Percentiles rank a stretch among this genome's conserved stretches.
Evolutionary conservation across 805 yeast genomes (phyloP).

Genomic region (Jamesozyma jinghongensis): DNA sequence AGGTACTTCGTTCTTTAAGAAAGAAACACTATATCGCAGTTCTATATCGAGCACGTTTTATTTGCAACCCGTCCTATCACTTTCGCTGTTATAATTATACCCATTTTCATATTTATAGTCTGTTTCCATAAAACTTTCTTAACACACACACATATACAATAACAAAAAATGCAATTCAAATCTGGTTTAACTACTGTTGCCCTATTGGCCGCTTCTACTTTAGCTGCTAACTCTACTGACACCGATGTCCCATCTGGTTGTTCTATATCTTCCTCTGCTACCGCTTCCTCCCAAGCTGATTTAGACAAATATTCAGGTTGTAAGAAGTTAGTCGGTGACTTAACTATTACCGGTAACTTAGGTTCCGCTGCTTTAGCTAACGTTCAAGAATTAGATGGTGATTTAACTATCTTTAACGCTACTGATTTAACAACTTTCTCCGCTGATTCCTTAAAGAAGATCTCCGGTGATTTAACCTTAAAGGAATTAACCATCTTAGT

Average conservation of each 20-base stretch:
- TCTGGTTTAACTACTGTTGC: conserved; percentile 38
- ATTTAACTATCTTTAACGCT: conserved; percentile 57
- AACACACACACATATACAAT: too few species aligned
- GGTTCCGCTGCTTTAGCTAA: conserved; percentile 62
- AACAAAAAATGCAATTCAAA: conserved; percentile 50
- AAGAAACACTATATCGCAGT: too few species aligned
- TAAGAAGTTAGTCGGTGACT: conserved; percentile 70
- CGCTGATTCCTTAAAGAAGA: conserved; percentile 71
- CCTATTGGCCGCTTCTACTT: conserved; percentile 42
- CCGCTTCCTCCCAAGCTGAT: conserved; percentile 74
- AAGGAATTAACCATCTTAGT: conserved; percentile 55
- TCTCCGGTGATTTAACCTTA: conserved; percentile 62
- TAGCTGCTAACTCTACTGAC: conserved; percentile 21
- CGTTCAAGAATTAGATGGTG: conserved; percentile 71
- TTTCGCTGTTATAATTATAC: too few species aligned
- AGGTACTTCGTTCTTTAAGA: too few species aligned
- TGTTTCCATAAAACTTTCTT: too few species aligned
- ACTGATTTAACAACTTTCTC: conserved; percentile 51
- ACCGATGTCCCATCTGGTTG: conserved; percentile 46
- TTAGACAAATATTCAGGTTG: conserved; percentile 68
- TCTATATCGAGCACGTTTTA: too few species aligned
- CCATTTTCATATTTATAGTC: too few species aligned
- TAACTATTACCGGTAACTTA: conserved; percentile 57
- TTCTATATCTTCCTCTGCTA: conserved; percentile 49
- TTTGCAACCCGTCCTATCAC: too few species aligned